Conservation (phyloP, 208 protist genomes). For the Trichomonas tenax region DNA sequence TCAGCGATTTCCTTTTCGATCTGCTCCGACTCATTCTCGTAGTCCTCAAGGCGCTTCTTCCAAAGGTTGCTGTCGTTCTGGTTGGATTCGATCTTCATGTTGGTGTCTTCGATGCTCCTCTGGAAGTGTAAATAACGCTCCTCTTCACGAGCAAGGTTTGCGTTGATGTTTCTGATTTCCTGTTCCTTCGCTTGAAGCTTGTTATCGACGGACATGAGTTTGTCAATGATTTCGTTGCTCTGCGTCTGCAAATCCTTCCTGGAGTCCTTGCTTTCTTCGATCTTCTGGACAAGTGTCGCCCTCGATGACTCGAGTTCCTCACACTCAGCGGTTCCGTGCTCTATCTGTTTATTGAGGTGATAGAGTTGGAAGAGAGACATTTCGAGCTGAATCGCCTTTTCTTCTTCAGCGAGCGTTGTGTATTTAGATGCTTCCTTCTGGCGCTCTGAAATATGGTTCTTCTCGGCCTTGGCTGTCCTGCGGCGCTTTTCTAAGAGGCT, state of each 20-base stretch:
- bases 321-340: neutral
- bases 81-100: neutral
- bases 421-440: neutral
- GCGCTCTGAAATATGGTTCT: neutral
- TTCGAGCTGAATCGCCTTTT: neutral
- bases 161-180: neutral
- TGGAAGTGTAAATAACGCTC: too few species aligned
- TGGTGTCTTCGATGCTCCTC: neutral
- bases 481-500: neutral
- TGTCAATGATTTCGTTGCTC: neutral
- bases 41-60: neutral
- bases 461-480: neutral
- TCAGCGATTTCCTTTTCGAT: neutral
- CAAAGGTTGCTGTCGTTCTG: neutral
- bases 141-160: neutral
- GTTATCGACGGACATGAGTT: neutral
- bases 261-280: neutral
- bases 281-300: neutral
- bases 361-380: neutral
- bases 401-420: neutral
- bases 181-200: neutral
- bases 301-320: neutral
- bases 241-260: neutral
- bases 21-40: neutral
- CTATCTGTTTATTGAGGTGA: neutral